Base-by-base conservation (phyloP, 352 stramenopile species). In the Peronospora destructor region DNA sequence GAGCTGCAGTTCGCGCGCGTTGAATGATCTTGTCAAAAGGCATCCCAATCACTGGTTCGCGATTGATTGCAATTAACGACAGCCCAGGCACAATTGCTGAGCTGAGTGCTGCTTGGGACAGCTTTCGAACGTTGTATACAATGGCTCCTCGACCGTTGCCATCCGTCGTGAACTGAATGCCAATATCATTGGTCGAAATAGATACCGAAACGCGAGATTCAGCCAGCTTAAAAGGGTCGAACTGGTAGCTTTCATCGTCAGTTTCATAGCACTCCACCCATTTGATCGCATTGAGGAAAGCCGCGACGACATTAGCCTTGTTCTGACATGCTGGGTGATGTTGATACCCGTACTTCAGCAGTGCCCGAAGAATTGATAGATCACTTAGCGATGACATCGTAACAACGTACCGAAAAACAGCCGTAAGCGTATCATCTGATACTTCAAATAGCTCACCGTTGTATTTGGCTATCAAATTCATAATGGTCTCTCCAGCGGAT, bases 91-190 rank as follows among this genome's bases (percentile, higher is more conserved):
- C 53, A 30, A 94, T 85, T 4, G 73, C 54, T 29, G 67, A 62
- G 44, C 84, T 91, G 42, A 91, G 35, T 4, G 77, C 83, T 47
- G 84, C 84, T 59, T 94, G 84, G 0, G 84, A 94, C 9, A 79
- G 56, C 53, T 89, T 91, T 37, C 79, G 75, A 25, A 94, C 71
- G 41, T 44, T 87, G 44, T 84, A 64, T 9, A 94, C 81, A 34
- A 90, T 66, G 3, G 84, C 81, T 6, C 84, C 84, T 39, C 84
- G 75, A 2, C 77, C 77, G 13, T 89, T 87, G 14, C 73, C 75
- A 36, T 90, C 78, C 0, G 76, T 87, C 9, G 70, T 86, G 33
- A 94, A 86, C 26, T 92, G 81, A 49, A 94, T 87, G 8, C 84
- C 84, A 40, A 92, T 59, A 41, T 91, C 77, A 30, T 80, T 72